Evolutionary conservation across 202 grass and related monocot species (phyloP).

Genomic region (Bolboschoenoplectus hybrid): DNA sequence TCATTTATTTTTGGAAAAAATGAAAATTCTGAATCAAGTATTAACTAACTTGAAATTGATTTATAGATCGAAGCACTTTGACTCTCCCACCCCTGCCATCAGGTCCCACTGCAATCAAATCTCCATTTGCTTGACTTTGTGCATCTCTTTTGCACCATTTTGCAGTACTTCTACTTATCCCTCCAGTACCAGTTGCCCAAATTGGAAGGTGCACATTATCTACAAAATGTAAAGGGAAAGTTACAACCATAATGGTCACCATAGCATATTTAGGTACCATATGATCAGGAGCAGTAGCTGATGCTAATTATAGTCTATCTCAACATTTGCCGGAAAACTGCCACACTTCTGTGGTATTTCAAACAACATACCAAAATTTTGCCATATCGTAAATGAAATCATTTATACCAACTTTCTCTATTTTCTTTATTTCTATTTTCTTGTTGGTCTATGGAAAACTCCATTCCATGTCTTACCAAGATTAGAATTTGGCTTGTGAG

Average conservation of each 20-base stretch:
- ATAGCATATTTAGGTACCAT: conserved; percentile 10
- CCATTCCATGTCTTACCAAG: conserved; percentile 47
- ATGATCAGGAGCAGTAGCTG: neutral
- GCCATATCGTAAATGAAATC: neutral
- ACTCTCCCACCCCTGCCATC: conserved; percentile 83
- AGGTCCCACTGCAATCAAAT: conserved; percentile 74
- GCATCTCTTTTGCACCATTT: conserved; percentile 68
- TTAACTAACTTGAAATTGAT: conserved; percentile 52
- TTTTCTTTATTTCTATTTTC: neutral
- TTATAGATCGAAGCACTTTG: conserved; percentile 68
- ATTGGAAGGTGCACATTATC: conserved; percentile 7
- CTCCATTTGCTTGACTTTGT: conserved; percentile 47
- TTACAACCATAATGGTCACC: neutral
- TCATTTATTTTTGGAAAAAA: conserved; percentile 6
- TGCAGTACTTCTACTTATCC: conserved; percentile 51
- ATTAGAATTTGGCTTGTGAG: conserved; percentile 51
- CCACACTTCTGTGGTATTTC: neutral
- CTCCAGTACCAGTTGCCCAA: conserved; percentile 32
- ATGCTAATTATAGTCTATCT: neutral
- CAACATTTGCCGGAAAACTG: neutral
- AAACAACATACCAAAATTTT: neutral
- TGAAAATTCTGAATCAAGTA: conserved; percentile 7
- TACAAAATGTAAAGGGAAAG: neutral
- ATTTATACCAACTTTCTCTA: neutral
- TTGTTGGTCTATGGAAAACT: neutral